Base-by-base conservation (phyloP, 257 asterid genomes). In the Plectranthus barbatus region DNA sequence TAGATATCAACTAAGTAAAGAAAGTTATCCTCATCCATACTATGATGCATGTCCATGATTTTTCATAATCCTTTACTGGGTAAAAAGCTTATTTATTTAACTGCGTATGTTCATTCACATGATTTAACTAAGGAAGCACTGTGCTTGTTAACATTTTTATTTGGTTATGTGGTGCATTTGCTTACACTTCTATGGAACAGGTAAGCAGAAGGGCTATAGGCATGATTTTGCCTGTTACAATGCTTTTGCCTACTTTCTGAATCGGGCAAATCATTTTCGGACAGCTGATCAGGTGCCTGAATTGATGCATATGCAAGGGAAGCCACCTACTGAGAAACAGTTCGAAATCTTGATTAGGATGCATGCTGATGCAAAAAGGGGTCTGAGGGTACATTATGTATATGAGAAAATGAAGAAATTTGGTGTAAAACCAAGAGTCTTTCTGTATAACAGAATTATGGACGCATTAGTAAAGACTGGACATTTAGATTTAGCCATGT, bases 221-320 rank as follows among this genome's bases (percentile, higher is more conserved):
- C 98, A 92, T 77, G 98, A 92, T 64, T 92, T 89, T 58, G 84
- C 96, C 50, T 93, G 96, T 77, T 93, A 89, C 78, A 90, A 93
- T 82, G 97, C 97, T 41, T 84, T 77, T 66, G 89, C 97, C 46
- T 85, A 92, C 75, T 80, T 81, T 49, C 72, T 93, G 79, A 90
- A 90, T 56, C 80, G 96, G 55, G 80, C 74, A 23, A 81, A 84
- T 70, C 96, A 82, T 34, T 90, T 93, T 54, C 94, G 88, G 42
- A 77, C 64, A n/a, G 99, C 97, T 66, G 99, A 93, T 74, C 94
- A 90, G 79, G 86, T 93, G 61, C 99, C 97, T 20, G 99, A 92
- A 77, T 63, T 93, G 75, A 93, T 93, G 99, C 68, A 82, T 53
- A 82, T 85, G 90, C 98, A 92, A 81, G 98, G 98, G 74, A 90